These are phyloP conservation scores for Kalmusia sp. DNA, from an alignment of 2,329 filamentous ascomycete genomes.

Conservation along the genomic window DNA sequence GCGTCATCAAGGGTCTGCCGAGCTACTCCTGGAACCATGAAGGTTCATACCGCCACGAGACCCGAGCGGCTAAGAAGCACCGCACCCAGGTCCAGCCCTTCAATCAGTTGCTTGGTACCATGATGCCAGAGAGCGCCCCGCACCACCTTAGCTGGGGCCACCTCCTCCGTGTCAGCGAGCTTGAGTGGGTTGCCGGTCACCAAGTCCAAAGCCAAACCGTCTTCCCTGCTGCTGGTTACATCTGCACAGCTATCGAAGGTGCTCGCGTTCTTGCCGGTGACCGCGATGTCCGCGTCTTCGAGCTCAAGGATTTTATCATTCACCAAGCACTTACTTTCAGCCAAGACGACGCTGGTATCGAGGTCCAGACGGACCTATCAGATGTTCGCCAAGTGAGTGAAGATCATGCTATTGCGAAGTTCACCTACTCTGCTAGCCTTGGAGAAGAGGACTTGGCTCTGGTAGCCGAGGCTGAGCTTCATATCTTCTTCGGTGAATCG, in stretches of 20 bases:
- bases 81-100: not conserved
- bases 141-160: not conserved
- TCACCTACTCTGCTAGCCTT: no score
- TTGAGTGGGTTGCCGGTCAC: not conserved
- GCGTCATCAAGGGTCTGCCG: slow-evolving; percentile 22
- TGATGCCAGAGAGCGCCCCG: not conserved
- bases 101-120: not conserved
- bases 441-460: no score
- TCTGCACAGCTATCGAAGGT: slow-evolving; percentile 43
- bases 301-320: slow-evolving; percentile 21
- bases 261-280: not conserved
- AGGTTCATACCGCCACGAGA: slow-evolving; percentile 11
- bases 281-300: slow-evolving; percentile 14
- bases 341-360: not conserved
- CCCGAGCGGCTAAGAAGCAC: not conserved
- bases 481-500: no score
- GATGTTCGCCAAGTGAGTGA: no score
- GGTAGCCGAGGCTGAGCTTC: no score
- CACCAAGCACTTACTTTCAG: slow-evolving; percentile 17
- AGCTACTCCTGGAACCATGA: slow-evolving; percentile 38
- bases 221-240: slow-evolving; percentile 49
- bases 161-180: not conserved
- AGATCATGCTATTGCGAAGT: no score
- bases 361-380: no score
- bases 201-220: not conserved